Evolutionary conservation across 179 eudicot species (phyloP).

Genomic region (Corrigiola litoralis): DNA sequence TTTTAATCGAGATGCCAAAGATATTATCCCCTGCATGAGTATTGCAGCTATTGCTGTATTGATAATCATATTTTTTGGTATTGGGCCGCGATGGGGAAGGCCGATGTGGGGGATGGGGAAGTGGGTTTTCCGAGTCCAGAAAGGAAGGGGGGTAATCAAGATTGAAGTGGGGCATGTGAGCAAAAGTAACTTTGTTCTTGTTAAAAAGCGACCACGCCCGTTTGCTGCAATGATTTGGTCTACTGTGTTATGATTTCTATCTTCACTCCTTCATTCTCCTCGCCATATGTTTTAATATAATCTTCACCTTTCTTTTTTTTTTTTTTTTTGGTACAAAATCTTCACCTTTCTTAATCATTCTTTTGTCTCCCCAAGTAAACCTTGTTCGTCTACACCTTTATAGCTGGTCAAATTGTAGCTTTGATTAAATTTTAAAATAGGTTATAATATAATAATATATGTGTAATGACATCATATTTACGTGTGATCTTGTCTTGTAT

Average conservation of each 20-base stretch:
- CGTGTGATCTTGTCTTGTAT: constrained; percentile 24
- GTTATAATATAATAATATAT: neutral
- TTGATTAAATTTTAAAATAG: neutral
- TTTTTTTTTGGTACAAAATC: too few species aligned
- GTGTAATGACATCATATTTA: constrained; percentile 26
- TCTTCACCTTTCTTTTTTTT: too few species aligned
- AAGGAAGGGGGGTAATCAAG: constrained; percentile 10
- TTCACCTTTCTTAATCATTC: neutral
- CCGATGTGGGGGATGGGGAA: neutral
- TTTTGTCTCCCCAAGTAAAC: constrained; percentile 11
- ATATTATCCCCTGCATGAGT: too few species aligned
- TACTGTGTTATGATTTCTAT: constrained; percentile 44
- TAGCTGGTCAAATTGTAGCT: constrained; percentile 16
- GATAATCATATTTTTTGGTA: neutral
- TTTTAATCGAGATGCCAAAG: too few species aligned
- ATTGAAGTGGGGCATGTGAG: constrained; percentile 20
- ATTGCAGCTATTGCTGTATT: too few species aligned
- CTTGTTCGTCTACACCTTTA: constrained; percentile 4
- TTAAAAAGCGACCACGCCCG: constrained; percentile 69
- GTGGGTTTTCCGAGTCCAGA: constrained; percentile 21
- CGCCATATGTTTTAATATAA: too few species aligned
- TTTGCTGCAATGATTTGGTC: constrained; percentile 71
- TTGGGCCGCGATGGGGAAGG: constrained; percentile 28
- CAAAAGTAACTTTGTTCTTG: constrained; percentile 27
- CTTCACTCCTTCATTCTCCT: constrained; percentile 5